A percentile compares a stretch with the other conserved stretches of the same genome.
Evolutionary conservation across 805 yeast genomes (phyloP).

Genomic region (Nakazawaea ernobii): DNA sequence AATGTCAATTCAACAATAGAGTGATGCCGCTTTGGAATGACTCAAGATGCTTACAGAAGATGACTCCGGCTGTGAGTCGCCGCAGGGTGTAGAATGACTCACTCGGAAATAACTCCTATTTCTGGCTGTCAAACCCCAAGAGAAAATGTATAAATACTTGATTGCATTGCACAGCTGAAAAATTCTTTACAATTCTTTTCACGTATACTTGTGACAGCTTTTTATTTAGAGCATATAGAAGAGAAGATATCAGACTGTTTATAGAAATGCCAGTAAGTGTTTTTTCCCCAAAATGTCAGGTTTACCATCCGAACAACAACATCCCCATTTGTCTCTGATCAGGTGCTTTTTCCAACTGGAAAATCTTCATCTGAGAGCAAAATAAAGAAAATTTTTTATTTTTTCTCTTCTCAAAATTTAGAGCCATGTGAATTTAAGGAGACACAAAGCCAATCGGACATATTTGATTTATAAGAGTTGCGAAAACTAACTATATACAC

Average conservation of each 20-base stretch:
- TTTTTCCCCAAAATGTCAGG: too few species aligned
- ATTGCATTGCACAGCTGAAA: too few species aligned
- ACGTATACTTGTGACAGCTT: too few species aligned
- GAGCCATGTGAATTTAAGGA: too few species aligned
- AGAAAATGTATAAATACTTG: too few species aligned
- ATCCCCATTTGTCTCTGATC: too few species aligned
- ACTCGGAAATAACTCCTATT: neutral
- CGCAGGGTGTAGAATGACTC: neutral
- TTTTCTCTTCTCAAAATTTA: neutral
- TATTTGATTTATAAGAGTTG: neutral
- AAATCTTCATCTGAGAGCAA: neutral
- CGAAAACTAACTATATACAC: neutral
- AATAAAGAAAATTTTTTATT: neutral
- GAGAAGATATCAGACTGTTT: neutral
- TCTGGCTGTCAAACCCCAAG: too few species aligned
- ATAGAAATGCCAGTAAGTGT: neutral
- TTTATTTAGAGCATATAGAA: neutral
- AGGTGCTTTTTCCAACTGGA: neutral
- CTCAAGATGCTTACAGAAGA: neutral
- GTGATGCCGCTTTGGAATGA: neutral
- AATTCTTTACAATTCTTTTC: too few species aligned
- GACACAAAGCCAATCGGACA: slow-evolving; percentile 1
- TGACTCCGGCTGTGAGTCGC: neutral
- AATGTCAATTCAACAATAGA: too few species aligned
- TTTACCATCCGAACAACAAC: too few species aligned